phyloP scores from a whole-genome alignment of 2,329 filamentous ascomycete genomes.

The Aspergillus costaricaensis region DNA sequence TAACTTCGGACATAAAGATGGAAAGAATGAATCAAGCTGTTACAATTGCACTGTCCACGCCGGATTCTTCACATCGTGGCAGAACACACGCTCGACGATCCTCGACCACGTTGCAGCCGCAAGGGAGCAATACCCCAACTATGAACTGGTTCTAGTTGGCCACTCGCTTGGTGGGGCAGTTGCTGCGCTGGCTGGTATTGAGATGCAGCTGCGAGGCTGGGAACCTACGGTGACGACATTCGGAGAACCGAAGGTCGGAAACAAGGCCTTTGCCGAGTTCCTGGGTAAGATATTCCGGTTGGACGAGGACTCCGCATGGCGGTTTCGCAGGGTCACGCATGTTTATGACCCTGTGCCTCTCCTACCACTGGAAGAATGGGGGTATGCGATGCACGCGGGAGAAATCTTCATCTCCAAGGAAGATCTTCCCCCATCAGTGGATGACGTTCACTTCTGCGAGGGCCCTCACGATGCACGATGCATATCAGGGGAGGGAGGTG shows the following conservation, averaged over 20 bases:
- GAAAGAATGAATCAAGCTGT: conserved; percentile 60
- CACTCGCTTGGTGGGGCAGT: conserved; percentile 93
- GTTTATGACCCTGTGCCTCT: conserved; percentile 83
- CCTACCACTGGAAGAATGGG: conserved; percentile 84
- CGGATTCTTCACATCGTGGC: conserved; percentile 86
- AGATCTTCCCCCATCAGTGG: conserved; percentile 65
- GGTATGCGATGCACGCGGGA: conserved; percentile 78
- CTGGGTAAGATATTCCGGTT: conserved; percentile 56
- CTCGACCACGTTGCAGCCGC: conserved; percentile 66
- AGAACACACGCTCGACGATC: conserved; percentile 68
- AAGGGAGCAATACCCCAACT: conserved; percentile 64
- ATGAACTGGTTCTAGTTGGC: conserved; percentile 76
- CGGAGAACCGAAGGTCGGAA: conserved; percentile 74
- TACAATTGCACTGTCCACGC: conserved; percentile 88
- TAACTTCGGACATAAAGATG: conserved; percentile 53
- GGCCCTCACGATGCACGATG: conserved; percentile 73
- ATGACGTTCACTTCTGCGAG: conserved; percentile 70
- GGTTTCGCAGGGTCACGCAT: conserved; percentile 81
- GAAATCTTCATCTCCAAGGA: conserved; percentile 82
- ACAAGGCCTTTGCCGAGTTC: conserved; percentile 54
- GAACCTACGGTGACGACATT: conserved; percentile 82
- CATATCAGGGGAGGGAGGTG: conserved; percentile 61
- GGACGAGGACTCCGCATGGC: conserved; percentile 21
- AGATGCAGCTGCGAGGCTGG: conserved; percentile 77
- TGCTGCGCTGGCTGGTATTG: conserved; percentile 80